Evolutionary conservation across 1,139 yeast species (phyloP).

Genomic region (Taiozyma sp.): DNA sequence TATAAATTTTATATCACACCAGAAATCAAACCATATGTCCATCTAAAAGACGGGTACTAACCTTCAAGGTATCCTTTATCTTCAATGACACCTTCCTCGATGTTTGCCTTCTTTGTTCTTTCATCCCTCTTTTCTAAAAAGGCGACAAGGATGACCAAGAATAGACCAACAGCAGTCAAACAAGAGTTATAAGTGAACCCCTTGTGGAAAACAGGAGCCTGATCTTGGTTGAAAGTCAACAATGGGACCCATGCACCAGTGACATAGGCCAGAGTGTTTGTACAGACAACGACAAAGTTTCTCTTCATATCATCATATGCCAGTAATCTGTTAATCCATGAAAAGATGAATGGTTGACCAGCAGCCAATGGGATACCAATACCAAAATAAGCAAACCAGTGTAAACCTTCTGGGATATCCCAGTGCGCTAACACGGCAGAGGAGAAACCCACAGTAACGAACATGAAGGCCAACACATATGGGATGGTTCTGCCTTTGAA

Average conservation of each 20-base stretch:
- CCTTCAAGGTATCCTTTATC: not conserved
- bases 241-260: conserved; percentile 32
- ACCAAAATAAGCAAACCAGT: conserved; percentile 19
- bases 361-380: conserved; percentile 28
- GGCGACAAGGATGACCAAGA: conserved; percentile 2
- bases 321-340: conserved; percentile 51
- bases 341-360: conserved; percentile 42
- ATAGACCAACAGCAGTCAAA: conserved; percentile 21
- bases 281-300: conserved; percentile 20
- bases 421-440: conserved; percentile 12
- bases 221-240: conserved; percentile 43
- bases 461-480: conserved; percentile 9
- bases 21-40: not conserved
- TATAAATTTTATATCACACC: too few species aligned
- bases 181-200: conserved; percentile 50
- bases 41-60: not conserved
- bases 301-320: conserved; percentile 24
- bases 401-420: conserved; percentile 16
- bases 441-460: conserved; percentile 5
- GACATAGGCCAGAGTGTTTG: conserved; percentile 18
- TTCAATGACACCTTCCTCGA: not conserved
- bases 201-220: conserved; percentile 40
- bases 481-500: conserved; percentile 9
- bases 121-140: not conserved
- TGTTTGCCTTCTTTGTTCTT: not conserved